Base-by-base conservation (phyloP, 2,329 filamentous ascomycete genomes). In the Domatiomyces catenatus region DNA sequence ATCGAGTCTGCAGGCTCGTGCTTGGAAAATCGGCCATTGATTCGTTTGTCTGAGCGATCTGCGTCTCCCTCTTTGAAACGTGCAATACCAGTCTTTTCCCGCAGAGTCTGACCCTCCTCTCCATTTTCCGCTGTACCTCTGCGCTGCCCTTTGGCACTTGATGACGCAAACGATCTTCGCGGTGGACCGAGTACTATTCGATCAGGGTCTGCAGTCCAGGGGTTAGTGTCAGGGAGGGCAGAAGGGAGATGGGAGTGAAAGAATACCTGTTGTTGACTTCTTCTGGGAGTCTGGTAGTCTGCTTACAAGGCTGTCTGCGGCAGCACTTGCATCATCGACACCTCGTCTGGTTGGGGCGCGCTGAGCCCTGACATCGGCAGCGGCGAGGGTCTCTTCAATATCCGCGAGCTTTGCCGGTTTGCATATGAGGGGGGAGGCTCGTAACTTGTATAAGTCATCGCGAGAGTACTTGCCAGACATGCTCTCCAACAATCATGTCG, bases 131-230 rank as follows among this genome's bases (percentile, higher is more conserved):
- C 22, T 5, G 43, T 19, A n/a, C 43, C 39, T 63, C 76, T 76
- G 36, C 67, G 66, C 55, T 64, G 60, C 49, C 67, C 64, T 53
- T 78, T 74, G 48, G 72, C 67, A 28, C 77, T 71, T 52, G 84
- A 85, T 19, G 88, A 93, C 49, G 86, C 79, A 66, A 95, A 94
- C 44, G 80, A 79, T 46, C 80, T 86, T 65, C 86, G 85, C 1
- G 88, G 86, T 18, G 88, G 88, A 12, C 86, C 88, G 52, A 94
- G 83, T 52, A 92, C 76, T 52, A 93, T 84, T 56, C 93, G 87
- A 60, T 94, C 89, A 61, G 77, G 56, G 63, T 67, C 58, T 69
- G 64, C 62, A 55, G 60, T 56, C 48, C 58, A 60, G 3, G 54
- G 59, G 59, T 60, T 63, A 58, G 50, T 46, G 42, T 28, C 8